A percentile compares a stretch with the other conserved stretches of the same genome.
phyloP scores from a whole-genome alignment of 1,284 basidiomycete species.

The Trichosporon faecale region DNA sequence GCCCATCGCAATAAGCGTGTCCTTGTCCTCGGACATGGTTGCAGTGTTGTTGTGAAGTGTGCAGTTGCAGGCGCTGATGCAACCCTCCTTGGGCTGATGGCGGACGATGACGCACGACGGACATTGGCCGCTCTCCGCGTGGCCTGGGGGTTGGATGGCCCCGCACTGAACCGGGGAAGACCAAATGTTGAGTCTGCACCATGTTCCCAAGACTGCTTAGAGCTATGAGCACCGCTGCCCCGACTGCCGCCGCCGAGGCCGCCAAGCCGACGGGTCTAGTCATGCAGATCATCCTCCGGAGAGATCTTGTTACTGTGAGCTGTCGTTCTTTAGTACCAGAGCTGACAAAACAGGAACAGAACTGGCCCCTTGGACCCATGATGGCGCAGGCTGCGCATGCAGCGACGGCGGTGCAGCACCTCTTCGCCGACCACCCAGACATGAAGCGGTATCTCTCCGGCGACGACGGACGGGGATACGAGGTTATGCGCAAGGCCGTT shows the following conservation, averaged over 20 bases:
- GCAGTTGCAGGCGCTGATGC: neutral
- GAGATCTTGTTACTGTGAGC: slow-evolving; percentile 46
- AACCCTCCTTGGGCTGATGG: neutral
- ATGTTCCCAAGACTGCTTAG: neutral
- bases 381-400: slow-evolving; percentile 57
- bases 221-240: slow-evolving; percentile 4
- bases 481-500: slow-evolving; percentile 47
- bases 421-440: slow-evolving; percentile 34
- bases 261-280: slow-evolving; percentile 40
- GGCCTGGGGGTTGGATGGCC: neutral
- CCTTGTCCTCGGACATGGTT: slow-evolving; percentile 60
- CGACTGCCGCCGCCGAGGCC: neutral
- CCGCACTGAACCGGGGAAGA: neutral
- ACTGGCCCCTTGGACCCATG: slow-evolving; percentile 55
- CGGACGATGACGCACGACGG: slow-evolving; percentile 7
- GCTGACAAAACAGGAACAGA: slow-evolving; percentile 32
- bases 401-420: slow-evolving; percentile 51
- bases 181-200: neutral
- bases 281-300: slow-evolving; percentile 52
- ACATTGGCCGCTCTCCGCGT: neutral
- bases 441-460: slow-evolving; percentile 44
- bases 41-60: slow-evolving; percentile 4
- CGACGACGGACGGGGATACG: slow-evolving; percentile 39
- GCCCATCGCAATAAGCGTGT: slow-evolving; percentile 79
- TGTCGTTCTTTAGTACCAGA: neutral